Evolutionary conservation across 345 rosid species (phyloP), one percentile per base, ranked within the genome.

Genomic region (Populus pruinosa): DNA sequence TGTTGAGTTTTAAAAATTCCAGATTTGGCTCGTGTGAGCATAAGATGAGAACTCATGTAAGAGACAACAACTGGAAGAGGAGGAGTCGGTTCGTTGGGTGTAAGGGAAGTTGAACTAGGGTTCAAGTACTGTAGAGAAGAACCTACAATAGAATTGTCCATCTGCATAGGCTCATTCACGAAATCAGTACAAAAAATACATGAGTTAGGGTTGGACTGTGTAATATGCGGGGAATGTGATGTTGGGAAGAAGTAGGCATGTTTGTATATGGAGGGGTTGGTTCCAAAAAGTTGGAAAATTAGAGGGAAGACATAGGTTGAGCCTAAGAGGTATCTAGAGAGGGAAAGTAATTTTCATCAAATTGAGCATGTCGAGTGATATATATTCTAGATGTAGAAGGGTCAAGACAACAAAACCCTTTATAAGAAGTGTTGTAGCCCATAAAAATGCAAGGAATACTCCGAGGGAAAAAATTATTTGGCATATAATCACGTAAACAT

Each of bases 341-440:
- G 20, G 69, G 63, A 50, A 72, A 66, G 18, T 63, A 53, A 25
- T 6, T 44, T 12, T 79, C 69, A 73, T 79, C 77, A 73, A 68
- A 79, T 39, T 67, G 41, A 33, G 69, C 61, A 50, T 78, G 77
- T 0, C 25, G 21, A 17, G 61, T 65, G 65, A 64, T 43, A 23
- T 78, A 44, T 14, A 74, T 1, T 69, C 68, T 25, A 23, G 31
- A 21, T 1, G 59, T 36, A 1, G 25, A 3, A 2, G 50, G 70
- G 35, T 43, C 53, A 25, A 21, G 36, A 63, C 59, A 74, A 2
- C 20, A 4, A 0, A n/a, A 74, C 6, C 70, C 61, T 23, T 74
- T 41, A 20, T 74, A 20, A 43, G 38, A 35, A 0, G 69, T 3
- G n/a, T 0, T 76, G 2, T 44, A 76, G 9, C 16, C 53, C 0